Percentiles rank a stretch among this genome's conserved stretches.
Conservation (phyloP, 2,329 filamentous ascomycete species). For the Botrytis squamosa region DNA sequence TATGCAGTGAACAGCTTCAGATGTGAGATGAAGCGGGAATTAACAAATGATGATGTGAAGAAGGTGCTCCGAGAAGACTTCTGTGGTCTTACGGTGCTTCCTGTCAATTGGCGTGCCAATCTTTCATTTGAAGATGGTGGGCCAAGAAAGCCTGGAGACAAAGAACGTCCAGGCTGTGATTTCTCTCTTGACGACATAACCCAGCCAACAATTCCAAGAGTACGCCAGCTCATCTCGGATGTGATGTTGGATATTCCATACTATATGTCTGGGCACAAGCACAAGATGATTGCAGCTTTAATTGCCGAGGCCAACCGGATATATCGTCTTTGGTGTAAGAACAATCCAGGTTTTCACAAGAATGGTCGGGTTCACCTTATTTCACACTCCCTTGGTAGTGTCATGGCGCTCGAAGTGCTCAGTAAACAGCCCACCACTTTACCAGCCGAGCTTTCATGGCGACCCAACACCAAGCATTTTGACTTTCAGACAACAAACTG, state of each 20-base stretch:
- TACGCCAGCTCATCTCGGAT: conserved; percentile 92
- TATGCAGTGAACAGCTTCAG: conserved; percentile 92
- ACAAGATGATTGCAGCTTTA: conserved; percentile 88
- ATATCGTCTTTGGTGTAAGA: conserved; percentile 91
- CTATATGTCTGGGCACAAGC: conserved; percentile 94
- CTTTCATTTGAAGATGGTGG: conserved; percentile 83
- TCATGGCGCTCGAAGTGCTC: conserved; percentile 90
- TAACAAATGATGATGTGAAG: conserved; percentile 72
- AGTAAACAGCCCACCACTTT: conserved; percentile 80
- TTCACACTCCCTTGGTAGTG: conserved; percentile 89
- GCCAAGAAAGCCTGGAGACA: conserved; percentile 54
- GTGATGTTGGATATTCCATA: conserved; percentile 99
- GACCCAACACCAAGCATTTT: conserved; percentile 61
- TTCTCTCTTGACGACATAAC: conserved; percentile 86
- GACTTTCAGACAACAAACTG: conserved; percentile 90
- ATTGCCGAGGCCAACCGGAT: conserved; percentile 90
- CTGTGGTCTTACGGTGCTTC: conserved; percentile 89
- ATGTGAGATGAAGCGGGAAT: conserved; percentile 79
- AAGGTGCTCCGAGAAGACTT: conserved; percentile 72
- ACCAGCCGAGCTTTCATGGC: conserved; percentile 41
- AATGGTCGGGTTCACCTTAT: conserved; percentile 86
- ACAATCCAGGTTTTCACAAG: conserved; percentile 82
- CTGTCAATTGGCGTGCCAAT: conserved; percentile 89
- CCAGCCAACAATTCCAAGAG: conserved; percentile 81
- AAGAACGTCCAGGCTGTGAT: conserved; percentile 56